These are phyloP conservation scores for Cryptococcus hybrid DNA, from an alignment of 1,284 basidiomycete genomes.

Conservation along the genomic window DNA sequence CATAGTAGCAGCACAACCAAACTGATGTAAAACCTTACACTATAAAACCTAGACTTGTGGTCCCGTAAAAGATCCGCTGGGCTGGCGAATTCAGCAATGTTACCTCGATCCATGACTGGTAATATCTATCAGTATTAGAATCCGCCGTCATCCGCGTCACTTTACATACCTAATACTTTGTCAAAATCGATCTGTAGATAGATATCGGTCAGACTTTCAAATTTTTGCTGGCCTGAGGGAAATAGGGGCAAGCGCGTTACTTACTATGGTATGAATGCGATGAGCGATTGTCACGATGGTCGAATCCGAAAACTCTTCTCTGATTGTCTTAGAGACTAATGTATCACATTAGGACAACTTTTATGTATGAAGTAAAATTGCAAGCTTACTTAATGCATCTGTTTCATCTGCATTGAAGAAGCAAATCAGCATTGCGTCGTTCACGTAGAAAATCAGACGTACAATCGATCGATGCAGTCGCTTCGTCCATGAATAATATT, in stretches of 20 bases:
- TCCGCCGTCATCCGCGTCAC: neutral
- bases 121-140: constrained; percentile 1
- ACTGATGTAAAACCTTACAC: constrained; percentile 23
- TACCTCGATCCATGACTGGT: constrained; percentile 53
- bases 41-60: constrained; percentile 66
- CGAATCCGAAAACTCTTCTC: constrained; percentile 58
- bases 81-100: constrained; percentile 77
- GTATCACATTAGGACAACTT: too few relatives aligned
- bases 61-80: constrained; percentile 68
- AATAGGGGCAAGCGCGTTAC: constrained; percentile 13
- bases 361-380: too few relatives aligned
- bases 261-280: constrained; percentile 63
- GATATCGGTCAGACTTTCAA: neutral
- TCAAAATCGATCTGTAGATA: constrained; percentile 69
- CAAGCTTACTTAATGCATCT: constrained; percentile 56
- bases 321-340: constrained; percentile 49
- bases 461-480: constrained; percentile 58
- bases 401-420: constrained; percentile 60
- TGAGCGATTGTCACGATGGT: constrained; percentile 63
- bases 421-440: constrained; percentile 9
- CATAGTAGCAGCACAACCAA: neutral
- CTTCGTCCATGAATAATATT: constrained; percentile 78
- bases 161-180: constrained; percentile 56
- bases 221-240: neutral
- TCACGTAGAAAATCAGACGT: constrained; percentile 6